A percentile compares a stretch with the other conserved stretches of the same genome.
Conservation (phyloP, 2,329 filamentous ascomycete species). For the Fusarium papillatum region DNA sequence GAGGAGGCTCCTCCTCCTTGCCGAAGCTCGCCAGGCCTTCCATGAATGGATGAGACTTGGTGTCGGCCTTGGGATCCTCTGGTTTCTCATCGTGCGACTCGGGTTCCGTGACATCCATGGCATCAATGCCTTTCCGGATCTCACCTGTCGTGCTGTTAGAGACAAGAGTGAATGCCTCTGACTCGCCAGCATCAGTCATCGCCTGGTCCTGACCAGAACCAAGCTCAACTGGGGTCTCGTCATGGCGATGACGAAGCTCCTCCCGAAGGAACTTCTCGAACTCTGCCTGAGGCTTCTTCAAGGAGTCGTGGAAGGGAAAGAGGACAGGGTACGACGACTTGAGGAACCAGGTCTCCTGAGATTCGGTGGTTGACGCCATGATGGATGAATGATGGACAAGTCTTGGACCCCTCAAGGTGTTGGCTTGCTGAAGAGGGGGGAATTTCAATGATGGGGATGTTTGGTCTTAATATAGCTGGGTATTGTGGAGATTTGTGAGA, state of each 20-base stretch:
- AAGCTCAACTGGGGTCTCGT: constrained; percentile 8
- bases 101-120: constrained; percentile 22
- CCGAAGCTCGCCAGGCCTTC: constrained; percentile 46
- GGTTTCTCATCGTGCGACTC: constrained; percentile 1
- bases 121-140: constrained; percentile 32
- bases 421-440: not conserved
- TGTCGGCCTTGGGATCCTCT: not conserved
- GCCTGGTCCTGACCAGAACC: not conserved
- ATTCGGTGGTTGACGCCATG: constrained; percentile 38
- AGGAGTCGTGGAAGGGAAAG: constrained; percentile 52
- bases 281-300: constrained; percentile 48
- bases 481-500: not conserved
- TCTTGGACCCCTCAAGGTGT: not conserved
- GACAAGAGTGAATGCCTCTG: constrained; percentile 45
- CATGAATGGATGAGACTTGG: constrained; percentile 49
- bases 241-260: constrained; percentile 39
- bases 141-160: constrained; percentile 43
- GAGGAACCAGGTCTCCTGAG: constrained; percentile 53
- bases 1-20: constrained; percentile 17
- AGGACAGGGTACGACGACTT: constrained; percentile 53
- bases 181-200: constrained; percentile 31
- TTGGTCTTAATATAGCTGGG: constrained; percentile 21
- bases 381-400: constrained; percentile 4
- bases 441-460: not conserved
- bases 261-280: constrained; percentile 50